These are phyloP conservation scores for Aspergillus novofumigatus DNA, from an alignment of 2,329 filamentous ascomycete genomes.

Conservation along the genomic window DNA sequence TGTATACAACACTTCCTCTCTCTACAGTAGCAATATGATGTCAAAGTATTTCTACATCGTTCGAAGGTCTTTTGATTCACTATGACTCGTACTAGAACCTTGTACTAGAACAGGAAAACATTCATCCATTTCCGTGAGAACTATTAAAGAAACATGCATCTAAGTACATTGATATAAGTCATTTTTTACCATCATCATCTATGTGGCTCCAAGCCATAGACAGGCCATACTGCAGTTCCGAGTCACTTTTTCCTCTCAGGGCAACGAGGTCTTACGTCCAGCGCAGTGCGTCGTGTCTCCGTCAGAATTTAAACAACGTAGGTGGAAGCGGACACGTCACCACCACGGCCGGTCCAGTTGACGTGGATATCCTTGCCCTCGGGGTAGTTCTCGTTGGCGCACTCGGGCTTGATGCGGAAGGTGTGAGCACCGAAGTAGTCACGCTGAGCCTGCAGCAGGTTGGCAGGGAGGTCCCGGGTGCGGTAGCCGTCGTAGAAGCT, in stretches of 20 bases:
- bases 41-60: too few species aligned
- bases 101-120: too few species aligned
- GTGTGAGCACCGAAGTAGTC: conserved; percentile 98
- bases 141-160: conserved; percentile 11
- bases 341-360: conserved; percentile 99
- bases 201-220: conserved; percentile 12
- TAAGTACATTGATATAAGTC: conserved; percentile 18
- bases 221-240: conserved; percentile 6
- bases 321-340: conserved; percentile 93
- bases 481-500: conserved; percentile 99
- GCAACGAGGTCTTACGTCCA: conserved; percentile 21
- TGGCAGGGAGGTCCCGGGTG: conserved; percentile 94
- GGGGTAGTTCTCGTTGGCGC: conserved; percentile 72
- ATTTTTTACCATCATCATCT: conserved; percentile 20
- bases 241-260: conserved; percentile 12
- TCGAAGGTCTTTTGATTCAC: too few species aligned
- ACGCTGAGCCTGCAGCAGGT: conserved; percentile 96
- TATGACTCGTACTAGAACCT: too few species aligned
- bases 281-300: conserved; percentile 19
- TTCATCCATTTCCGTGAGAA: background rate
- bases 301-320: conserved; percentile 75
- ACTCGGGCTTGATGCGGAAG: conserved; percentile 81
- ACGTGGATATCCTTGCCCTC: conserved; percentile 89
- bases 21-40: too few species aligned
- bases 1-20: too few species aligned